Base-by-base conservation (phyloP, 257 asterid genomes). In the Ilex asprella region DNA sequence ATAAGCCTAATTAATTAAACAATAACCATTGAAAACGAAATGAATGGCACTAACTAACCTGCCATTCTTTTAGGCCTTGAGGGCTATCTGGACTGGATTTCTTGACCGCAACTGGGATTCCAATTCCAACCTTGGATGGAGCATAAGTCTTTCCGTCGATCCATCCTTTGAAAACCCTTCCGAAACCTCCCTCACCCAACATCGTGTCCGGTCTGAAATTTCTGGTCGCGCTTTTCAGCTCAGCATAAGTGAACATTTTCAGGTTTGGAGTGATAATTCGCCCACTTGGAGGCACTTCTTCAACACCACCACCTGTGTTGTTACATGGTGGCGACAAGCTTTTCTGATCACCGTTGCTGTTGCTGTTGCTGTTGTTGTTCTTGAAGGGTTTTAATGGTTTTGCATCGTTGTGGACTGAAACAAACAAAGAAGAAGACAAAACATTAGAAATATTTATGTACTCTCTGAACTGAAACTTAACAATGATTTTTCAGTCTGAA, bases 31-130 rank as follows among this genome's bases (percentile, higher is more conserved):
- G 27, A 21, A 21, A 21, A 21, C 27, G 27, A 21, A 21, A 21
- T 21, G 27, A 21, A 21, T 21, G 27, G 27, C 27, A 21, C 27
- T 41, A 59, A 54, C 39, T 29, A 55, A 91, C 98, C 97, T 84
- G 95, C 98, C 98, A 92, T 76, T 92, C 97, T 53, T 77, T 81
- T 51, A 89, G 90, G 15, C 98, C 98, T 70, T 92, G 98, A 55
- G 80, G 84, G 47, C 98, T 89, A 6, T 86, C 95, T 1, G 95
- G 95, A 56, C 67, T 83, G 0, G 98, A 92, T 64, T 79, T 92
- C 64, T 92, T 92, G 3, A 92, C 95, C 14, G 98, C 98, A 12
- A 92, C 93, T 0, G 98, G 85, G 14, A 92, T 84, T 31, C 98
- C 95, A 27, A 75, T 61, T 0, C 95, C 98, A 21, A 79, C 85